A percentile compares a stretch with the other conserved stretches of the same genome.
phyloP scores from a whole-genome alignment of 1,284 basidiomycete genomes.

The Xerocomus nothofagi region DNA sequence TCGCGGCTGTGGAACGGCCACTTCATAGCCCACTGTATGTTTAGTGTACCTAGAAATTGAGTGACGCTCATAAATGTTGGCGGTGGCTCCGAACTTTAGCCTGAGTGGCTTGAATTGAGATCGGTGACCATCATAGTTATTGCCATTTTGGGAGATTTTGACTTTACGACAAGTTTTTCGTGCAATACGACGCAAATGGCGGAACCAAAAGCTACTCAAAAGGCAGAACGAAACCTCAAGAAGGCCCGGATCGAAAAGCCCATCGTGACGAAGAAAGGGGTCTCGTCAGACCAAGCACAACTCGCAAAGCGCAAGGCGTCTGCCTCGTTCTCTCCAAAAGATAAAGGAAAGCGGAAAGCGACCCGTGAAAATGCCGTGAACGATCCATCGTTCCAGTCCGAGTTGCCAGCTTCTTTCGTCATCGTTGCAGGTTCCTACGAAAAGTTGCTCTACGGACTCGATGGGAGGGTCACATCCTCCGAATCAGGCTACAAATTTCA shows the following conservation, averaged over 20 bases:
- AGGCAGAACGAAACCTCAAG: conserved; percentile 22
- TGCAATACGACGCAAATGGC: conserved; percentile 14
- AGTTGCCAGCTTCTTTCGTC: conserved; percentile 69
- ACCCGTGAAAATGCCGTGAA: conserved; percentile 3
- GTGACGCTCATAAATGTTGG: not conserved
- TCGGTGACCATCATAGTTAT: too few relatives aligned
- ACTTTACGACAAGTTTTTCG: conserved; percentile 2
- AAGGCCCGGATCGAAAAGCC: conserved; percentile 26
- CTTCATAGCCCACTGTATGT: not conserved
- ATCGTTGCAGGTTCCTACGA: conserved; percentile 93
- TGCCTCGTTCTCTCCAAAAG: conserved; percentile 18
- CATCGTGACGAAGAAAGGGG: not conserved
- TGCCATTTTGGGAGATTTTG: conserved; percentile 13
- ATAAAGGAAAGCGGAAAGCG: conserved; percentile 26
- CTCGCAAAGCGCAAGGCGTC: conserved; percentile 1
- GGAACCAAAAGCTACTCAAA: conserved; percentile 22
- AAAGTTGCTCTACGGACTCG: conserved; percentile 90
- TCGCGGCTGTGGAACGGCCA: not conserved
- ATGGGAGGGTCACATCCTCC: conserved; percentile 56
- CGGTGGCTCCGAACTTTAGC: too few relatives aligned
- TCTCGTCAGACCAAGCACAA: not conserved
- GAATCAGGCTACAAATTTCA: conserved; percentile 42
- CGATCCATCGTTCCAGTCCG: conserved; percentile 2
- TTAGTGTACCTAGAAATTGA: not conserved
- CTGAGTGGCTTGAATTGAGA: too few relatives aligned